Base-by-base conservation (phyloP, 805 yeast genomes). In the Ogataea paradorogensis region DNA sequence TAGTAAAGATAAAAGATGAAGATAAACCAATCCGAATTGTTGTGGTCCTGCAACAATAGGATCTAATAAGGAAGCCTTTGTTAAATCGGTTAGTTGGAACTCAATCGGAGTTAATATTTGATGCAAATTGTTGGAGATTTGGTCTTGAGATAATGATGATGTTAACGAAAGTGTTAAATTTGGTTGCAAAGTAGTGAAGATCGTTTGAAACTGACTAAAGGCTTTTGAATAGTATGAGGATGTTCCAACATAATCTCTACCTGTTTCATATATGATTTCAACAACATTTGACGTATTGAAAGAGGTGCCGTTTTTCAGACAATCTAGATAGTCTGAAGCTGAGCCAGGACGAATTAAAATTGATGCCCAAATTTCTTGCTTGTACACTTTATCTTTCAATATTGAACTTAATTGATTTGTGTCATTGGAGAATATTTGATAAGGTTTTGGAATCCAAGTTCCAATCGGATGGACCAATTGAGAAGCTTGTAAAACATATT, bases 11-110 rank as follows among this genome's bases (percentile, higher is more conserved):
- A 82, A 58, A 54, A 83, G 73, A 53, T 82, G 72, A 56, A 81
- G 64, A 59, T 78, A 83, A 53, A 82, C 78, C 50, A 80, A 66
- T 24, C 90, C 91, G 43, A 80, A 82, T 55, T 82, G 88, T 11
- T 76, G 66, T 2, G 88, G 86, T 0, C 86, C 88, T 14, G 71
- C 49, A 3, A 78, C 57, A 3, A 76, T 74, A 2, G 74, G 65
- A 46, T 73, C 63, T 2, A 62, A 55, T 37, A 66, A 69, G 1
- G 81, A 82, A 4, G 42, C 9, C 1, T 22, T 22, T 8, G 74
- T 67, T 35, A 67, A 51, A 51, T 83, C 88, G 3, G 61, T n/a
- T 69, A 69, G 15, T 50, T 53, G 22, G 68, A 48, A 49, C 10
- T 20, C 33, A 7, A 49, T 31, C 2, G 56, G 55, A 4, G 40